These are phyloP conservation scores for Monascus ruber DNA, from an alignment of 2,329 filamentous ascomycete genomes.

Conservation along the genomic window DNA sequence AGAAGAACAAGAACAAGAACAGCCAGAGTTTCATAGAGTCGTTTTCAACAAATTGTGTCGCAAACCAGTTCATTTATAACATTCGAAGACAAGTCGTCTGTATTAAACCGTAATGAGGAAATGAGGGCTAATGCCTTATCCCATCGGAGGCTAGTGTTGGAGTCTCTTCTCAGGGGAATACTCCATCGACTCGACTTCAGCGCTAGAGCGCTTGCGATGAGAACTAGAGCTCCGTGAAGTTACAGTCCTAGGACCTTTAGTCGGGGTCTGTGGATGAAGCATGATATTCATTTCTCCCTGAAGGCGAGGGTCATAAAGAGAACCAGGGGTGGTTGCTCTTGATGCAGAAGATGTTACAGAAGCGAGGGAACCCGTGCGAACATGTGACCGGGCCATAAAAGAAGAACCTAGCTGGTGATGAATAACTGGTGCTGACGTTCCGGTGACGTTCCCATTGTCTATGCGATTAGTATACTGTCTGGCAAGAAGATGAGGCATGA, in stretches of 20 bases:
- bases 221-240: not conserved
- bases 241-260: not conserved
- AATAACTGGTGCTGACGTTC: too few species aligned
- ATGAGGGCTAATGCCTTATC: not conserved
- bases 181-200: slow-evolving; percentile 3
- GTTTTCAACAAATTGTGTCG: not conserved
- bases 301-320: not conserved
- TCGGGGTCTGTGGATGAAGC: not conserved
- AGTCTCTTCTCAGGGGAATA: slow-evolving; percentile 3
- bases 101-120: too few species aligned
- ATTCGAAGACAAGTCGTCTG: too few species aligned
- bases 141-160: not conserved
- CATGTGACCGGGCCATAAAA: not conserved
- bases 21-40: not conserved
- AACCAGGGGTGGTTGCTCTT: not conserved
- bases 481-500: not conserved
- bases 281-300: not conserved
- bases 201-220: slow-evolving; percentile 3
- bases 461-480: not conserved
- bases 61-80: not conserved
- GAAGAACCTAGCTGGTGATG: too few species aligned
- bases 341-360: not conserved
- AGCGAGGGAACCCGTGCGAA: not conserved
- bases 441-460: too few species aligned
- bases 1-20: not conserved